Evolutionary conservation across 1,284 basidiomycete genomes (phyloP), one percentile per base, ranked within the genome.

Genomic region (Microbotryomycetes sp.): DNA sequence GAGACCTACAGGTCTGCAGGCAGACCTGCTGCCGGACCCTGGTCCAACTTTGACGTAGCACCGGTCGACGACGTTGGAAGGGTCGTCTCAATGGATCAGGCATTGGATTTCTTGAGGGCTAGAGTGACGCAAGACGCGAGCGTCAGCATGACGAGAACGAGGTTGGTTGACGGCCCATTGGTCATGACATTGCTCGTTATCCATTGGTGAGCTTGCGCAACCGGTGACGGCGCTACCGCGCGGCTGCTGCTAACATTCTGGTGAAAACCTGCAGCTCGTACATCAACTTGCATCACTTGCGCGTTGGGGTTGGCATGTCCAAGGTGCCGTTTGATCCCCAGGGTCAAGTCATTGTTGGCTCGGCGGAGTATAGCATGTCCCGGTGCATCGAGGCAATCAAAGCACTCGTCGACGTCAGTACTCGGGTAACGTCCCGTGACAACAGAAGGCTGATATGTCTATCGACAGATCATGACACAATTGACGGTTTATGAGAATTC

Each of bases 211-310:
- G 62, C 13, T 2, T 16, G 28, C 13, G 7, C 23, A 13, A 48
- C 0, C 18, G 13, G 18, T 52, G 24, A 1, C 26, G 15, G 50
- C 16, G 28, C 50, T 29, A 26, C 26, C 23, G 23, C 28, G 15
- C 5, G 21, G 46, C 13, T 48, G 18, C 21, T n/a, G n/a, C n/a
- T n/a, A n/a, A n/a, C n/a, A n/a, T n/a, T n/a, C n/a, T 18, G n/a
- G 9, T 29, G 18, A 7, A 3, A 27, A 23, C 2, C 13, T 24
- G 5, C 54, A 68, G 66, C 55, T 47, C 61, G 47, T 60, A 63
- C 41, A 29, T 57, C 51, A 68, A 68, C 47, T 54, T 66, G 11
- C 60, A 62, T 50, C 67, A 68, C 51, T 55, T 68, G 1, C 55
- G 54, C 3, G 58, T 55, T 16, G 64, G 59, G 15, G 28, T 59